Conservation (phyloP, 2,329 filamentous ascomycete genomes). For the Nannizzia gypsea region DNA sequence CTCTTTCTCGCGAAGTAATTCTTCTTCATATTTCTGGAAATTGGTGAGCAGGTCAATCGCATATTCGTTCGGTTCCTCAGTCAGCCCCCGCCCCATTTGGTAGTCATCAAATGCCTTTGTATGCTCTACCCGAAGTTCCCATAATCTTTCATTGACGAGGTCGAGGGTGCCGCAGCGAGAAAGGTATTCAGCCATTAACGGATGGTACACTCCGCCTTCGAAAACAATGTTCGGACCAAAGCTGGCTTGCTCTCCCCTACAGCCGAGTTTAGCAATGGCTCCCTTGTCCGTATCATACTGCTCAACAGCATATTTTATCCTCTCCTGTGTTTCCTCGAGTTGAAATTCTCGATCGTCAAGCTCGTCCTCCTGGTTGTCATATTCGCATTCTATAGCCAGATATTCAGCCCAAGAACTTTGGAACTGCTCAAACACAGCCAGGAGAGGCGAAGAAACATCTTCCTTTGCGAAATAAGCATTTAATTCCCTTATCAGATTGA, state of each 20-base stretch:
- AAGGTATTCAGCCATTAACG: slow-evolving; percentile 7
- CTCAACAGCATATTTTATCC: slow-evolving; percentile 10
- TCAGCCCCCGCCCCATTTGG: background rate
- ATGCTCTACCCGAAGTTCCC: slow-evolving; percentile 7
- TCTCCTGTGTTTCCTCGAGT: slow-evolving; percentile 16
- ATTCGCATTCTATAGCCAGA: slow-evolving; percentile 18
- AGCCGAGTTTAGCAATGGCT: background rate
- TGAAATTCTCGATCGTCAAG: slow-evolving; percentile 19
- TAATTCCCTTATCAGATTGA: slow-evolving; percentile 17
- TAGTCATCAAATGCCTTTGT: slow-evolving; percentile 4
- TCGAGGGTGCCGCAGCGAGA: slow-evolving; percentile 2
- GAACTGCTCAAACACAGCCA: slow-evolving; percentile 15
- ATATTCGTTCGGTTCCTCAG: slow-evolving; percentile 1
- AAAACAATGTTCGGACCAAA: background rate
- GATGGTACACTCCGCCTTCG: background rate
- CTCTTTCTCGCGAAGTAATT: slow-evolving; percentile 18
- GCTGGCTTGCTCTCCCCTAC: background rate
- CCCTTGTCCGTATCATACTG: background rate
- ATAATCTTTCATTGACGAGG: slow-evolving; percentile 6
- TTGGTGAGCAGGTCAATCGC: slow-evolving; percentile 17
- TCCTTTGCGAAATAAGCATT: slow-evolving; percentile 12
- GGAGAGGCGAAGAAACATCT: slow-evolving; percentile 5
- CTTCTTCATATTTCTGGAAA: slow-evolving; percentile 16
- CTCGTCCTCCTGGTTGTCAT: slow-evolving; percentile 19
- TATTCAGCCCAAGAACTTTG: slow-evolving; percentile 17